These are phyloP conservation scores for Globisporangium cystogenes DNA, from an alignment of 352 stramenopile genomes.

Conservation along the genomic window DNA sequence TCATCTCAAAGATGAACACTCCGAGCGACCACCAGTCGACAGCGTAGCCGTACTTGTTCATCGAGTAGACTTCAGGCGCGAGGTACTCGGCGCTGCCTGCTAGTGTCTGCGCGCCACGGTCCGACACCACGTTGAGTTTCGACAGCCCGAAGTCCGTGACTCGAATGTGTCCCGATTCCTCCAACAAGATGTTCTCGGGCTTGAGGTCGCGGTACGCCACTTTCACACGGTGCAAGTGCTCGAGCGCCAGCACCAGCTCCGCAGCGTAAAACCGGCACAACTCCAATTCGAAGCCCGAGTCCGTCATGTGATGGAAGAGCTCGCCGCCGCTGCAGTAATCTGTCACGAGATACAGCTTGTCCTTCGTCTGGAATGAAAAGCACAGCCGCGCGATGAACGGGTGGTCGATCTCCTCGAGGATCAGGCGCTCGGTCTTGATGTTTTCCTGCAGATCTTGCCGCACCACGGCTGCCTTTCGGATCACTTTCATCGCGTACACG, in stretches of 20 bases:
- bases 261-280: conserved; percentile 93
- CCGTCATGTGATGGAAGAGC: conserved; percentile 97
- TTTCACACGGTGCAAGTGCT: conserved; percentile 92
- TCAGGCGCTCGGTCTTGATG: conserved; percentile 96
- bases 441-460: conserved; percentile 92
- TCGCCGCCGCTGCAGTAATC: conserved; percentile 93
- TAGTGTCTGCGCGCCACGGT: conserved; percentile 60
- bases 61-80: conserved; percentile 76
- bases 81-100: conserved; percentile 89
- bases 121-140: conserved; percentile 68
- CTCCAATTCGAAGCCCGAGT: conserved; percentile 70
- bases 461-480: conserved; percentile 95
- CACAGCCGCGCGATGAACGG: conserved; percentile 98
- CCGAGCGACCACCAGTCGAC: conserved; percentile 93
- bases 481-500: conserved; percentile 98
- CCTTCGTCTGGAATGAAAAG: conserved; percentile 96
- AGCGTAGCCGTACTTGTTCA: conserved; percentile 74
- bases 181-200: conserved; percentile 93
- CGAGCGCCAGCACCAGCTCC: conserved; percentile 93
- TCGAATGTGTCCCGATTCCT: conserved; percentile 90
- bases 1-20: conserved; percentile 89
- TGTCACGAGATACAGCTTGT: conserved; percentile 87
- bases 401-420: conserved; percentile 96
- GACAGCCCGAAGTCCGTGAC: conserved; percentile 96
- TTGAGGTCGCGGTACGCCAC: conserved; percentile 98